phyloP scores from a whole-genome alignment of 805 yeast genomes.

The Suhomyces vadensis region DNA sequence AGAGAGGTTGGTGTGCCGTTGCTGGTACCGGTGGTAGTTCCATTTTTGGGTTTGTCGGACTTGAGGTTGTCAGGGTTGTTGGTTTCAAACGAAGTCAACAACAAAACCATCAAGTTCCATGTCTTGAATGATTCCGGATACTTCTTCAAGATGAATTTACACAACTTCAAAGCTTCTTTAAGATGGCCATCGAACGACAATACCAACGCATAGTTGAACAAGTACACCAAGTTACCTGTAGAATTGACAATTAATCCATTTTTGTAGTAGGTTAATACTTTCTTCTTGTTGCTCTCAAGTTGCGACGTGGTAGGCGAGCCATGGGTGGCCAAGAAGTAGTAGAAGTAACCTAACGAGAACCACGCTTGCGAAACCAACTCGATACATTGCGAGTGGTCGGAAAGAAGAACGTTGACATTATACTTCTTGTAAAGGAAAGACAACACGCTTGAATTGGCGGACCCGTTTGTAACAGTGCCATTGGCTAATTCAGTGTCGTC shows the following conservation, averaged over 20 bases:
- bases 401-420: slow-evolving; percentile 32
- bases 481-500: slow-evolving; percentile 7
- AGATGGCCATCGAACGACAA: slow-evolving; percentile 47
- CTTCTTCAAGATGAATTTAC: slow-evolving; percentile 50
- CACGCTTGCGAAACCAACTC: slow-evolving; percentile 37
- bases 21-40: not conserved
- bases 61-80: slow-evolving; percentile 22
- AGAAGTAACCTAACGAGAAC: slow-evolving; percentile 36
- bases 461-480: slow-evolving; percentile 5
- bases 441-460: slow-evolving; percentile 14
- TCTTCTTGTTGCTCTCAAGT: slow-evolving; percentile 17
- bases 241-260: slow-evolving; percentile 38
- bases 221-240: slow-evolving; percentile 29
- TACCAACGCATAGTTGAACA: slow-evolving; percentile 50
- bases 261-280: slow-evolving; percentile 29
- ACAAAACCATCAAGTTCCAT: slow-evolving; percentile 66
- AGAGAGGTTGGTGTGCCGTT: not conserved
- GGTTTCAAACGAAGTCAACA: slow-evolving; percentile 63
- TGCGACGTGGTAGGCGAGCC: slow-evolving; percentile 23
- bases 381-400: slow-evolving; percentile 28
- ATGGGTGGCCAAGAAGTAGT: slow-evolving; percentile 29
- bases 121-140: slow-evolving; percentile 58
- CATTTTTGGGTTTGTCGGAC: not conserved
- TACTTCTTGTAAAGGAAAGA: slow-evolving; percentile 38
- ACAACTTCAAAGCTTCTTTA: slow-evolving; percentile 43